A percentile compares a stretch with the other conserved stretches of the same genome.
phyloP scores from a whole-genome alignment of 1,284 basidiomycete genomes.

The Exobasidium rhododendri region DNA sequence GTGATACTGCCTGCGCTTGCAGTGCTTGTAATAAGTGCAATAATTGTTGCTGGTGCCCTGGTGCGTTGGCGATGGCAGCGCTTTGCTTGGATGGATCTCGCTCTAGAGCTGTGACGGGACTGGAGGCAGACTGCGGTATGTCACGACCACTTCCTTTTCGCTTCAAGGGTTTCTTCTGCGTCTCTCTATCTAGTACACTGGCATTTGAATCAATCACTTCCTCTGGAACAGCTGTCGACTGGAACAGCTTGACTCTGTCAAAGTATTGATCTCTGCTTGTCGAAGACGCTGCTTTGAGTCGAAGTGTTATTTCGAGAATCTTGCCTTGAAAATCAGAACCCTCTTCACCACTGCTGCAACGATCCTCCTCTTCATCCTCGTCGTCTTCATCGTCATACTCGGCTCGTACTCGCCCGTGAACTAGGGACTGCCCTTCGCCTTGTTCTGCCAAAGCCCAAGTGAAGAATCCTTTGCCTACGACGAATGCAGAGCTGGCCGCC shows the following conservation, averaged over 20 bases:
- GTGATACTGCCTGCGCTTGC: constrained; percentile 15
- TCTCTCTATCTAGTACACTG: neutral
- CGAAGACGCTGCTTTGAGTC: constrained; percentile 41
- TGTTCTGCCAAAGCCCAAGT: constrained; percentile 45
- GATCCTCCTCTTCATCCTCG: constrained; percentile 31
- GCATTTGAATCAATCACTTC: too few relatives aligned
- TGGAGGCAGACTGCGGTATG: neutral
- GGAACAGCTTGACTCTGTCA: constrained; percentile 19
- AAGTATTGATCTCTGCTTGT: constrained; percentile 43
- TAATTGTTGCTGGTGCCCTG: constrained; percentile 17
- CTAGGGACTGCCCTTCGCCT: constrained; percentile 45
- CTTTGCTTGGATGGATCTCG: neutral
- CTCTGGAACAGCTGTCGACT: neutral
- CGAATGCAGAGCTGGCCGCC: constrained; percentile 18
- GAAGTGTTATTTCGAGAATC: constrained; percentile 47
- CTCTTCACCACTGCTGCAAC: constrained; percentile 14
- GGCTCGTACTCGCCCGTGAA: constrained; percentile 44
- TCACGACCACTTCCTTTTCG: neutral
- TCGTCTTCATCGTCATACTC: constrained; percentile 38
- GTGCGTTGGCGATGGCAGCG: constrained; percentile 1
- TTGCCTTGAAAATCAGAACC: constrained; percentile 28
- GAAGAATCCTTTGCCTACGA: constrained; percentile 52
- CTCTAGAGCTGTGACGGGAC: neutral
- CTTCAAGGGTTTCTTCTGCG: neutral
- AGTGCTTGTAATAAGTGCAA: constrained; percentile 28